Conservation (phyloP, 345 rosid species). For the Geranium rotundifolium region DNA sequence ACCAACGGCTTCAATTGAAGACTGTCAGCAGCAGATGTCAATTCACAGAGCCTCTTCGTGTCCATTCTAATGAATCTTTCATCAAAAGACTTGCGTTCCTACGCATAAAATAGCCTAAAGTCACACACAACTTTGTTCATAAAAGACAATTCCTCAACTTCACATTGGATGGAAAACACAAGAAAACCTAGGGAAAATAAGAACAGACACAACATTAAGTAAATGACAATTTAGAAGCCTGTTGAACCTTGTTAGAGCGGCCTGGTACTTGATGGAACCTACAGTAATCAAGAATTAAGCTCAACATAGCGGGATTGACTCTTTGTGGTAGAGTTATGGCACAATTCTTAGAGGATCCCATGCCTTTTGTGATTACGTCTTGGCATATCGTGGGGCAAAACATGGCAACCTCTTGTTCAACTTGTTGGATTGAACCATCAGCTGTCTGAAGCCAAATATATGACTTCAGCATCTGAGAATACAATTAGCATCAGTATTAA, state of each 20-base stretch:
- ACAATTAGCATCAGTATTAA: slow-evolving; percentile 5
- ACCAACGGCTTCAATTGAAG: slow-evolving; percentile 82
- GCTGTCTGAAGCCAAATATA: slow-evolving; percentile 83
- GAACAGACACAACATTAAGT: neutral
- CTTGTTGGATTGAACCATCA: slow-evolving; percentile 84
- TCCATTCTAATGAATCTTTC: slow-evolving; percentile 82
- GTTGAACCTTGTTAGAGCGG: slow-evolving; percentile 55
- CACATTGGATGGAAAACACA: neutral
- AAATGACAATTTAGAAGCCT: neutral
- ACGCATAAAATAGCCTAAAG: slow-evolving; percentile 11
- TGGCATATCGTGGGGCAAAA: slow-evolving; percentile 84
- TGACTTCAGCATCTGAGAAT: slow-evolving; percentile 42
- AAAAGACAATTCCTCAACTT: neutral
- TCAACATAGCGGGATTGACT: slow-evolving; percentile 65
- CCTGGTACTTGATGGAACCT: slow-evolving; percentile 80
- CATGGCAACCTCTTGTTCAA: slow-evolving; percentile 88
- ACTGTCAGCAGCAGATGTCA: slow-evolving; percentile 91
- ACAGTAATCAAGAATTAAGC: slow-evolving; percentile 75
- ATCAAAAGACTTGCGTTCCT: slow-evolving; percentile 77
- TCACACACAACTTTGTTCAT: neutral
- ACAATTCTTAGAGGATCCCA: slow-evolving; percentile 72
- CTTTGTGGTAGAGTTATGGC: slow-evolving; percentile 77
- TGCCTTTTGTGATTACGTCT: slow-evolving; percentile 61
- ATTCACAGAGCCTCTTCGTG: slow-evolving; percentile 72
- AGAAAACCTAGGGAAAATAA: neutral